A percentile compares a stretch with the other conserved stretches of the same genome.
These are phyloP conservation scores for Colletotrichum graminicola DNA, from an alignment of 2,329 filamentous ascomycete genomes.

Conservation along the genomic window DNA sequence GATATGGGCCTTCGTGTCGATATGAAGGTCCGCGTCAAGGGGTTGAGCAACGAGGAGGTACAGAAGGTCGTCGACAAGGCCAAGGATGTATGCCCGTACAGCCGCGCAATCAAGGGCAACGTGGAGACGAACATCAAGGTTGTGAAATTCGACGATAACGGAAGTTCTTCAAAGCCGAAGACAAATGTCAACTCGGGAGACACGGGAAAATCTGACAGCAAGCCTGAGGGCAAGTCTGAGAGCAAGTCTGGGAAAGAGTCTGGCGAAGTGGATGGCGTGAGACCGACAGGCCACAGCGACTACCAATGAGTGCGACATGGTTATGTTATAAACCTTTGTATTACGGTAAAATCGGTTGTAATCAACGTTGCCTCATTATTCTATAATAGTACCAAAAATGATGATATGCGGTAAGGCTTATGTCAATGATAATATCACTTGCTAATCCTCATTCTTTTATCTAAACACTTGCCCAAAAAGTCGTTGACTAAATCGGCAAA, in stretches of 20 bases:
- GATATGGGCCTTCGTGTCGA: constrained; percentile 59
- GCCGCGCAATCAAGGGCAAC: constrained; percentile 47
- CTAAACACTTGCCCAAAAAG: neutral
- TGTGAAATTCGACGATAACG: constrained; percentile 29
- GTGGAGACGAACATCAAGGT: constrained; percentile 47
- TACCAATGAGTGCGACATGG: constrained; percentile 18
- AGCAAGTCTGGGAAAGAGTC: neutral
- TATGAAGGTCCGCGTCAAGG: constrained; percentile 55
- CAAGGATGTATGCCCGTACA: constrained; percentile 48
- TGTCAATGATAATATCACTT: neutral
- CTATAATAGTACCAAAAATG: neutral
- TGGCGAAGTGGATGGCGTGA: constrained; percentile 4
- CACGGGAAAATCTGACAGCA: neutral
- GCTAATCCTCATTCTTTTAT: neutral
- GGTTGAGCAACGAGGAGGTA: constrained; percentile 44
- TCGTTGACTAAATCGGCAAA: neutral
- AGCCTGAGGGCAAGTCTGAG: neutral
- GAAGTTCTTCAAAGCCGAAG: neutral
- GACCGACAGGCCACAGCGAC: constrained; percentile 35
- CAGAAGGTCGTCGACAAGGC: constrained; percentile 47
- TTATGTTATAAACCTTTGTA: neutral
- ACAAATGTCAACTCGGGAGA: neutral
- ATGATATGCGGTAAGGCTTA: too few relatives aligned
- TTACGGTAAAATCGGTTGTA: neutral
- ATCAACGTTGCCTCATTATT: neutral